A percentile compares a stretch with the other conserved stretches of the same genome.
Evolutionary conservation across 495 filamentous ascomycete genomes (phyloP).

Genomic region (Hypoxylon fragiforme): DNA sequence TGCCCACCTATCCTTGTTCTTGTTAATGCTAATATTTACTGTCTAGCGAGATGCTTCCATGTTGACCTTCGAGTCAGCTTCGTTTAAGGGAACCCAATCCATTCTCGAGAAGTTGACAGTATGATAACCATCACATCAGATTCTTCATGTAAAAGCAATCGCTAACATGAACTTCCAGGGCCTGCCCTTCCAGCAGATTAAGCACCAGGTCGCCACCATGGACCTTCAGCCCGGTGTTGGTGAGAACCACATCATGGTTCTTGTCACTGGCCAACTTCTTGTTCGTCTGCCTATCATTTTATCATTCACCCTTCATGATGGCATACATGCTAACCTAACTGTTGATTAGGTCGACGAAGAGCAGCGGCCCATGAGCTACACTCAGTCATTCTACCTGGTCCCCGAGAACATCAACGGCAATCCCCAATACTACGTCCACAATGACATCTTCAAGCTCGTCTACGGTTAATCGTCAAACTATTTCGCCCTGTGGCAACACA

Average conservation of each 20-base stretch:
- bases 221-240: conserved; percentile 81
- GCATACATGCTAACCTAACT: conserved; percentile 2
- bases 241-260: conserved; percentile 55
- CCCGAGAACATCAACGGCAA: conserved; percentile 60
- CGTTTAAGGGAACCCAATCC: conserved; percentile 56
- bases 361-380: conserved; percentile 78
- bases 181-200: conserved; percentile 79
- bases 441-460: conserved; percentile 89
- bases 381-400: conserved; percentile 80
- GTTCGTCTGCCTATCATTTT: conserved; percentile 51
- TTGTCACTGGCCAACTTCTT: conserved; percentile 81
- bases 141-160: background rate
- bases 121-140: conserved; percentile 11
- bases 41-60: conserved; percentile 79
- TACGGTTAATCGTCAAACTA: conserved; percentile 49
- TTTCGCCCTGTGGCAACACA: background rate
- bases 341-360: conserved; percentile 74
- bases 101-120: conserved; percentile 84
- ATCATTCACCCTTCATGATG: background rate
- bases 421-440: conserved; percentile 76
- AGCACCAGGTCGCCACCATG: conserved; percentile 66
- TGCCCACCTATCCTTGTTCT: background rate
- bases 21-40: conserved; percentile 4
- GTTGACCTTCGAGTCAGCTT: conserved; percentile 83
- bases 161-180: conserved; percentile 47